Evolutionary conservation across 176 grass and related monocot genomes (phyloP).

Genomic region (Carex scoparia): DNA sequence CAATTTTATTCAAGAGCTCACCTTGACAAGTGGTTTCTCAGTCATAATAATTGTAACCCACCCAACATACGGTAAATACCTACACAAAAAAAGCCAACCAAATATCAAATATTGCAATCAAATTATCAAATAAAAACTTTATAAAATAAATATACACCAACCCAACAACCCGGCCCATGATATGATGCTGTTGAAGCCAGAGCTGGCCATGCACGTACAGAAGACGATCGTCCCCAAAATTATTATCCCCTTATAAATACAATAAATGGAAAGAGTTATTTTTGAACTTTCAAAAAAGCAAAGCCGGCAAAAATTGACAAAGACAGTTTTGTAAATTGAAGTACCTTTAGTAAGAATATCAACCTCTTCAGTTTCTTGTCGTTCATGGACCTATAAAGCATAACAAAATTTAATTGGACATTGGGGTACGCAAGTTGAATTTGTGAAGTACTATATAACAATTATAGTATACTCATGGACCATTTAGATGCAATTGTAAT

Average conservation of each 20-base stretch:
- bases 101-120: background rate
- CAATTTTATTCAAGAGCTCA: constrained; percentile 3
- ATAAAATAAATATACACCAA: constrained; percentile 29
- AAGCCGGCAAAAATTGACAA: background rate
- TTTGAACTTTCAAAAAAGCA: background rate
- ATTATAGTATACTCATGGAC: background rate
- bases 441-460: background rate
- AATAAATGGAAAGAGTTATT: background rate
- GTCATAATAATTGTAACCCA: constrained; percentile 83
- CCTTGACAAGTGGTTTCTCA: constrained; percentile 76
- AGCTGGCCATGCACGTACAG: constrained; percentile 63
- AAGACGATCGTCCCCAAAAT: constrained; percentile 43
- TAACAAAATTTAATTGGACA: constrained; percentile 1
- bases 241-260: constrained; percentile 61
- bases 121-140: constrained; percentile 7
- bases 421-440: background rate
- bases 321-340: background rate
- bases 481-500: background rate
- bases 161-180: constrained; percentile 72
- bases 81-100: constrained; percentile 18
- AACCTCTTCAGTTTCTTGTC: constrained; percentile 43
- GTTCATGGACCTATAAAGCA: constrained; percentile 63
- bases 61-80: constrained; percentile 69
- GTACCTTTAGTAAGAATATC: constrained; percentile 90
- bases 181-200: constrained; percentile 79